phyloP scores from a whole-genome alignment of 257 asterid species.

The Schizonepeta tenuifolia region DNA sequence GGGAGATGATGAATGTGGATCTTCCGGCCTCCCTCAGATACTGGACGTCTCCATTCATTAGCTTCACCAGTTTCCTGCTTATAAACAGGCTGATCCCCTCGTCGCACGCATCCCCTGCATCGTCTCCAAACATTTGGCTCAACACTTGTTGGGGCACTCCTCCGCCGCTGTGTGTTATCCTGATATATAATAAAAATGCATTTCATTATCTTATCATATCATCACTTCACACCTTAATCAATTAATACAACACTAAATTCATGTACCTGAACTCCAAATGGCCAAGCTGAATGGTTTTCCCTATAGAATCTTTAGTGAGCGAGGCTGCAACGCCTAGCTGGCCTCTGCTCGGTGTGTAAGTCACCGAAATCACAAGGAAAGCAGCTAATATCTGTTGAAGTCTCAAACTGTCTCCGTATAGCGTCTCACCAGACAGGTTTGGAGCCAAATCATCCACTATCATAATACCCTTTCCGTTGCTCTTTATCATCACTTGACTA shows the following conservation, averaged over 20 bases:
- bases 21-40: slow-evolving; percentile 81
- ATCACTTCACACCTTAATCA: no score
- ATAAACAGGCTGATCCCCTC: slow-evolving; percentile 88
- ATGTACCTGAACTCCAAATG: slow-evolving; percentile 76
- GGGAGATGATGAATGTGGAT: slow-evolving; percentile 80
- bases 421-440: slow-evolving; percentile 55
- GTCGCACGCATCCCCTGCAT: slow-evolving; percentile 57
- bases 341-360: slow-evolving; percentile 73
- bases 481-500: slow-evolving; percentile 84
- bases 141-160: slow-evolving; percentile 82
- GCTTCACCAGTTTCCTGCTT: slow-evolving; percentile 86
- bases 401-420: slow-evolving; percentile 81
- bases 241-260: no score
- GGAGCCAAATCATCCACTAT: slow-evolving; percentile 62
- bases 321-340: slow-evolving; percentile 64
- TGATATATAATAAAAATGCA: no score
- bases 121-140: slow-evolving; percentile 79
- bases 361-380: slow-evolving; percentile 61
- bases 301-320: slow-evolving; percentile 63
- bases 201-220: no score
- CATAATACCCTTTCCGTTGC: slow-evolving; percentile 74
- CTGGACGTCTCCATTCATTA: slow-evolving; percentile 96
- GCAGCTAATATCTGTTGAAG: slow-evolving; percentile 92
- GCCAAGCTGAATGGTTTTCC: slow-evolving; percentile 85
- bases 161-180: slow-evolving; percentile 84